Evolutionary conservation across 257 asterid species (phyloP).

Genomic region (Paulownia fortunei): DNA sequence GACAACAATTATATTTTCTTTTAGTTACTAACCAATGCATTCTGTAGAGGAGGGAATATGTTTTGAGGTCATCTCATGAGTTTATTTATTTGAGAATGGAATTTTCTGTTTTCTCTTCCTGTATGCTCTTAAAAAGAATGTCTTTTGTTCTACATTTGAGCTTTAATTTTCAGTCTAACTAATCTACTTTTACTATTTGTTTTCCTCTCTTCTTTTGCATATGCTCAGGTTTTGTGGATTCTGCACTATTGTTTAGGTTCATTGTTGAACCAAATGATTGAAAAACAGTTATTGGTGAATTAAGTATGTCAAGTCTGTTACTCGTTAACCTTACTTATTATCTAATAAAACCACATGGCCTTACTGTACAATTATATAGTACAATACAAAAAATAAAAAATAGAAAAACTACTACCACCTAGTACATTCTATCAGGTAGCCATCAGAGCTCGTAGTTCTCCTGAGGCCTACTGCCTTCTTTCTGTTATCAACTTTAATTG

Average conservation of each 20-base stretch:
- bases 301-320: neutral
- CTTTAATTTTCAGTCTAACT: neutral
- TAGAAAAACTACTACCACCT: conserved; percentile 21
- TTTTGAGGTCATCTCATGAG: too few relatives aligned
- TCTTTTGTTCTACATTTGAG: neutral
- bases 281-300: conserved; percentile 8
- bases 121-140: neutral
- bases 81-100: too few relatives aligned
- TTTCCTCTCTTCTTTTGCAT: neutral
- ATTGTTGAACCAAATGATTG: conserved; percentile 16
- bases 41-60: too few relatives aligned
- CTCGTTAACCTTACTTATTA: conserved; percentile 19
- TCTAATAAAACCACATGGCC: conserved; percentile 8
- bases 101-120: too few relatives aligned
- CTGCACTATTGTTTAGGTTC: neutral
- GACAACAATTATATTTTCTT: too few relatives aligned
- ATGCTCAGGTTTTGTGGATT: neutral
- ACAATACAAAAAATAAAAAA: conserved; percentile 5
- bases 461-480: neutral
- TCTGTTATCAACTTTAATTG: too few relatives aligned
- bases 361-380: conserved; percentile 7
- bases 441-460: conserved; percentile 17
- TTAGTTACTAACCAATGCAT: too few relatives aligned
- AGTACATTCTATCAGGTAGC: conserved; percentile 18
- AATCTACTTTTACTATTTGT: neutral